Base-by-base conservation (phyloP, 176 grass and related monocot genomes). In the Ampelocalamus luodianensis region DNA sequence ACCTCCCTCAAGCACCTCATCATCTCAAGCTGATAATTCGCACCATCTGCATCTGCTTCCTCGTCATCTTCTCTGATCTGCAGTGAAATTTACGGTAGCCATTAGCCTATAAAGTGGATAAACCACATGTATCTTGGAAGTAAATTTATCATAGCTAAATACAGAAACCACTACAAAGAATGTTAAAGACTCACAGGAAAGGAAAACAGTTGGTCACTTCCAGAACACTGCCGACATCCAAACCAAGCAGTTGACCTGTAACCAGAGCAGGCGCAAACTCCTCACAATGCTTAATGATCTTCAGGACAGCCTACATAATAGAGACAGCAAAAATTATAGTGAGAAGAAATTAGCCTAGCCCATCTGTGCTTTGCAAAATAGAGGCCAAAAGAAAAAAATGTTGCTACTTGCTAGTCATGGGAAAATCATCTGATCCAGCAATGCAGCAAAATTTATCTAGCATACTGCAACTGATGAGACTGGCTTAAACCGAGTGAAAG, bases 201-300 rank as follows among this genome's bases (percentile, higher is more conserved):
- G 96, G 96, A 90, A 99, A 99, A 90, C 96, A 99, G 73, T 99
- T 99, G 22, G 96, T 96, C 43, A 99, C 93, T 96, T 99, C 93
- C 60, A 99, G 91, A 49, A 94, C 93, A 86, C 91, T 99, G 20
- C 96, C 96, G 79, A 99, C 96, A 86, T 99, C 96, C 88, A 99
- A 86, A 87, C 97, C 97, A 82, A 99, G 97, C 68, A 99, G 87
- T 92, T 99, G 97, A 13, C 97, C 93, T 44, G 97, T 99, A 63
- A 99, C 97, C 29, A 99, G 82, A 84, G 97, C 88, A 65, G 97
- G 97, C 0, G 93, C 90, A 89, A 99, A 99, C 86, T 96, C 97
- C 76, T 96, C 94, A 48, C 97, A 96, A 26, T 94, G 97, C 59
- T 99, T 99, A 89, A 99, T 99, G 71, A 99, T 96, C 81, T 94